Percentiles rank a stretch among this genome's conserved stretches.
These are phyloP conservation scores for Corchorus olitorius DNA, from an alignment of 345 rosid genomes.

Conservation along the genomic window DNA sequence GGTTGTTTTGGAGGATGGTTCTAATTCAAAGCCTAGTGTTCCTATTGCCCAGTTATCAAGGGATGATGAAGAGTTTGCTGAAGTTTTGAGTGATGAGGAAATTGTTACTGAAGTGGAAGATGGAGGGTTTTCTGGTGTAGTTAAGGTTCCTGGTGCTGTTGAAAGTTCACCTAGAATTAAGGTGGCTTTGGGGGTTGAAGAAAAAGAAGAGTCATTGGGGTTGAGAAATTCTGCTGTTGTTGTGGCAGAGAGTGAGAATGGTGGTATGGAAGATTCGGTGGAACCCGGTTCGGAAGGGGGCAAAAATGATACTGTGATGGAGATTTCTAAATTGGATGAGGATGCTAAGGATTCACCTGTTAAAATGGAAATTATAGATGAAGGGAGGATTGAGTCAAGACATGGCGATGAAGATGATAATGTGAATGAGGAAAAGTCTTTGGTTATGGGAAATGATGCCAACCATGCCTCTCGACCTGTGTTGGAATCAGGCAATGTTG, in stretches of 20 bases:
- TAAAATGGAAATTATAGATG: constrained; percentile 23
- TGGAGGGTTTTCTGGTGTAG: constrained; percentile 27
- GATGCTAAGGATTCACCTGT: constrained; percentile 23
- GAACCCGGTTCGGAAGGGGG: constrained; percentile 20
- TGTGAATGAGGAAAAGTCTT: constrained; percentile 12
- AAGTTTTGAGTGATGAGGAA: constrained; percentile 36
- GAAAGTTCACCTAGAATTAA: constrained; percentile 31
- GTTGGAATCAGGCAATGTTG: neutral
- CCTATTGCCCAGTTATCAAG: constrained; percentile 68
- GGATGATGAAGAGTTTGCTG: constrained; percentile 58
- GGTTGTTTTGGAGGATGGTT: constrained; percentile 31
- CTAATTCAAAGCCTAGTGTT: constrained; percentile 32
- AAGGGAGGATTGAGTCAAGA: constrained; percentile 7
- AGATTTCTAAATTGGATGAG: constrained; percentile 19
- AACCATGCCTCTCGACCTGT: constrained; percentile 9
- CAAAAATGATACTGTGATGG: constrained; percentile 19
- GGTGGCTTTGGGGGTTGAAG: constrained; percentile 22
- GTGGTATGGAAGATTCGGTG: constrained; percentile 15
- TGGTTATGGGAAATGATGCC: constrained; percentile 1
- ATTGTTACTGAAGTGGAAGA: constrained; percentile 35
- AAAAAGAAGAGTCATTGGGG: constrained; percentile 19
- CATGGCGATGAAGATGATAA: neutral
- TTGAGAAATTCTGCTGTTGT: constrained; percentile 11
- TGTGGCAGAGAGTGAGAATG: constrained; percentile 5
- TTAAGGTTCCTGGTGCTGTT: constrained; percentile 34